These are phyloP conservation scores for Tympanopsis confertula DNA, from an alignment of 2,329 filamentous ascomycete genomes.

Conservation along the genomic window DNA sequence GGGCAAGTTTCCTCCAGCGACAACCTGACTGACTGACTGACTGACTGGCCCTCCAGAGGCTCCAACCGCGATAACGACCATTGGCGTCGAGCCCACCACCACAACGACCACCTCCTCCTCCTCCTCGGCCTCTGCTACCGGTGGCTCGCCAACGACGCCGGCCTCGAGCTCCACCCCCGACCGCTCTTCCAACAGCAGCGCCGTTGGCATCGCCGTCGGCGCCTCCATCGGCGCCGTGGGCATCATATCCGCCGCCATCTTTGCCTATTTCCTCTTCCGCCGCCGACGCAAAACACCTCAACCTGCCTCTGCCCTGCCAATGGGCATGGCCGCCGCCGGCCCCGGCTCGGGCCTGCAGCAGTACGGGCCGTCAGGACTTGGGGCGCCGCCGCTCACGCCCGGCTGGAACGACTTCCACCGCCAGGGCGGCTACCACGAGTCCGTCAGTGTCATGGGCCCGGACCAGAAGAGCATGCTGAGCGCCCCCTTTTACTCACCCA, in stretches of 20 bases:
- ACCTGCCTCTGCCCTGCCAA: not conserved
- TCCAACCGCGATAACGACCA: constrained; percentile 7
- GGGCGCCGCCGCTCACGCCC: no score
- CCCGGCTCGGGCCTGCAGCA: not conserved
- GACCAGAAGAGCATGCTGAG: no score
- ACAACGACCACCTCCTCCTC: not conserved
- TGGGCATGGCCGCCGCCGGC: not conserved
- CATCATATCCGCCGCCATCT: not conserved
- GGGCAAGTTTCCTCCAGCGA: constrained; percentile 5
- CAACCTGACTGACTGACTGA: not conserved
- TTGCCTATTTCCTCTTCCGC: not conserved
- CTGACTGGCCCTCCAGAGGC: constrained; percentile 3
- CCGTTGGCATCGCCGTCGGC: not conserved
- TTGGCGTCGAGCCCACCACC: constrained; percentile 7
- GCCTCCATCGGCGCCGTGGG: not conserved
- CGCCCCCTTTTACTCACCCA: not conserved
- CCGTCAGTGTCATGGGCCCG: not conserved
- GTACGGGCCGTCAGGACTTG: not conserved
- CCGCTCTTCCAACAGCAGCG: not conserved
- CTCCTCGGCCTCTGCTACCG: not conserved
- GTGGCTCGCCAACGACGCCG: not conserved
- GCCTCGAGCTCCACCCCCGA: not conserved
- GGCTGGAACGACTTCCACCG: not conserved
- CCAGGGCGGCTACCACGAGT: not conserved
- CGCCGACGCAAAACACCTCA: not conserved